A percentile compares a stretch with the other conserved stretches of the same genome.
Evolutionary conservation across 768 basidiomycete genomes (phyloP).

Genomic region (Termitomyces sp.): DNA sequence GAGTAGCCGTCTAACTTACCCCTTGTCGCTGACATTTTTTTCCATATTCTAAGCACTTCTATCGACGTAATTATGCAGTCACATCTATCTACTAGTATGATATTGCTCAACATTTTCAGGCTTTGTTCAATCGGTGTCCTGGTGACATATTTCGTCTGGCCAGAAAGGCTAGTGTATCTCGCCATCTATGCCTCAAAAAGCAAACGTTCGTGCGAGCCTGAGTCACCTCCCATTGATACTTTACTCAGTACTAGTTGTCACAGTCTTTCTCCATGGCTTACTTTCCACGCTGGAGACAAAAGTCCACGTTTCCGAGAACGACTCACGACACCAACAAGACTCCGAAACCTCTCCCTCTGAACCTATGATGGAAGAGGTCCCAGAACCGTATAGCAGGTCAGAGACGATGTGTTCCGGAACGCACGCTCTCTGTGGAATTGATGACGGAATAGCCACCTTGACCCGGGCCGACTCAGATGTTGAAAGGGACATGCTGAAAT

Average conservation of each 20-base stretch:
- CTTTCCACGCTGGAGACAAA: background rate
- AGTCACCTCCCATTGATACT: background rate
- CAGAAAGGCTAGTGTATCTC: constrained; percentile 4
- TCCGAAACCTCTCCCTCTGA: background rate
- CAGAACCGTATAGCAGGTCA: background rate
- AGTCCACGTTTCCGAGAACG: background rate
- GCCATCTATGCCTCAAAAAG: constrained; percentile 9
- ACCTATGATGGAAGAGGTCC: background rate
- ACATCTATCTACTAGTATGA: background rate
- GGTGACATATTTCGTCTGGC: constrained; percentile 10
- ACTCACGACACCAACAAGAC: background rate
- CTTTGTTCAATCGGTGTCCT: constrained; percentile 6
- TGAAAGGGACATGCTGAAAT: background rate
- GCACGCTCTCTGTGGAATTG: background rate
- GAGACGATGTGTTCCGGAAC: background rate
- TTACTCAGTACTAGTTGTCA: background rate
- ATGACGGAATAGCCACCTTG: background rate
- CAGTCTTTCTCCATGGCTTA: constrained; percentile 7
- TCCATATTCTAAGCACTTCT: background rate
- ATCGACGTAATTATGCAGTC: background rate
- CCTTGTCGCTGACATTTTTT: background rate
- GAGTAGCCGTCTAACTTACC: background rate
- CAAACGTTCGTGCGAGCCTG: constrained; percentile 2
- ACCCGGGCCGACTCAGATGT: background rate
- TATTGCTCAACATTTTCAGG: background rate